phyloP scores from a whole-genome alignment of 2,329 filamentous ascomycete genomes.

The Cercospora brassicicola region DNA sequence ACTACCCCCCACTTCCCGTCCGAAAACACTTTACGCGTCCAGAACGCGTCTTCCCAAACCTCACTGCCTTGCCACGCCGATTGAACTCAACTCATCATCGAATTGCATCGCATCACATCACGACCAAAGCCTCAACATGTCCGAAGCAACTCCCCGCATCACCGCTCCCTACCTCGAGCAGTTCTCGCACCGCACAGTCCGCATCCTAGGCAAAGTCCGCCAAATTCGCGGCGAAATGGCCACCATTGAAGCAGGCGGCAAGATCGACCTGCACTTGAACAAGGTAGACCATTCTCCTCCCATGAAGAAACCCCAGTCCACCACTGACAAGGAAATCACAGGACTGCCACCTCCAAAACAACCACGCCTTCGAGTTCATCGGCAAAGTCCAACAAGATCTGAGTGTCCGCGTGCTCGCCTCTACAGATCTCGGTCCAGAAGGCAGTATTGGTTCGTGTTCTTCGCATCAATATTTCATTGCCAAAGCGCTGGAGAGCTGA shows the following conservation, averaged over 20 bases:
- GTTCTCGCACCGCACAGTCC: constrained; percentile 71
- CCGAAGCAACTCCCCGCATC: constrained; percentile 76
- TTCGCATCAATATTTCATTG: background rate
- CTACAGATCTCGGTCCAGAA: constrained; percentile 64
- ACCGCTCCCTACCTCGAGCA: constrained; percentile 75
- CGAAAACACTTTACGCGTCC: constrained; percentile 10
- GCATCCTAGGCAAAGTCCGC: constrained; percentile 79
- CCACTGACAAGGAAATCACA: constrained; percentile 37
- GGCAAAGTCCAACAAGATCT: constrained; percentile 77
- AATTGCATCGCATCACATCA: background rate
- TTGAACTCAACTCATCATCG: background rate
- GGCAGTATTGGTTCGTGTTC: constrained; percentile 59
- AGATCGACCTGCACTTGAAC: constrained; percentile 72
- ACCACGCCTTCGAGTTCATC: constrained; percentile 73
- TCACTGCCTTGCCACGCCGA: background rate
- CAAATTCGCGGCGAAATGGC: constrained; percentile 80
- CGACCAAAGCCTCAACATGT: constrained; percentile 53
- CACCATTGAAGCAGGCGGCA: constrained; percentile 74
- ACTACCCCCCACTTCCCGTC: background rate
- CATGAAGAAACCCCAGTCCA: background rate
- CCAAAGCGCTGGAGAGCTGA: background rate
- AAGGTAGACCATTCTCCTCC: constrained; percentile 57
- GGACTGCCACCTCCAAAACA: constrained; percentile 69
- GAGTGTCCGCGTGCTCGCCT: constrained; percentile 67
- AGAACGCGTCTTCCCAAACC: constrained; percentile 6